Conservation (phyloP, 305 asterid species). For the Fraxinus albicans region DNA sequence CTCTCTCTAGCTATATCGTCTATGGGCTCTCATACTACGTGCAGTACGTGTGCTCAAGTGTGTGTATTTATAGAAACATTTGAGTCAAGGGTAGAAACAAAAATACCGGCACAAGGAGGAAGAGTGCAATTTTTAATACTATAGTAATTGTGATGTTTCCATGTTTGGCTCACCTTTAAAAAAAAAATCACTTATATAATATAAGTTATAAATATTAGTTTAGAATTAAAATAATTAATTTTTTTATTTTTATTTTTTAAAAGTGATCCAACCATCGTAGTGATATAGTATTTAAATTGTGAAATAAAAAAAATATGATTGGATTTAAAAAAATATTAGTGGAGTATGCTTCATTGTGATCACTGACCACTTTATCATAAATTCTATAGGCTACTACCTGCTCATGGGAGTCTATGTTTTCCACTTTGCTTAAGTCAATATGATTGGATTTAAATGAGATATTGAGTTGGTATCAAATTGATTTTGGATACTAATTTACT, state of each 20-base stretch:
- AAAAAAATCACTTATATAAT: not conserved
- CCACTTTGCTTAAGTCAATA: not conserved
- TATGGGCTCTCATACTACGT: not conserved
- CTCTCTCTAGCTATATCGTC: not conserved
- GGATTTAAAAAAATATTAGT: not conserved
- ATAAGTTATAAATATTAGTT: not conserved
- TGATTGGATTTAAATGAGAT: not conserved
- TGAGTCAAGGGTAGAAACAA: not conserved
- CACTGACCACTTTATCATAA: not conserved
- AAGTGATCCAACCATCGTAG: not conserved
- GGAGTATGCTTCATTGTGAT: not conserved
- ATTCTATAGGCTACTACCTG: not conserved
- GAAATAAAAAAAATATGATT: not conserved
- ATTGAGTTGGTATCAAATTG: not conserved
- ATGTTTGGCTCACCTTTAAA: not conserved
- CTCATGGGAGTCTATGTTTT: not conserved
- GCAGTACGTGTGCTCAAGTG: not conserved
- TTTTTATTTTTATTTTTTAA: not conserved
- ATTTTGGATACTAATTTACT: not conserved
- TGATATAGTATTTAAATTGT: not conserved
- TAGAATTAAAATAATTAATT: not conserved
- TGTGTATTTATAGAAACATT: not conserved
- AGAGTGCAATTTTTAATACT: not conserved
- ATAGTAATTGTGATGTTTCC: not conserved
- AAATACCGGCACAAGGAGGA: not conserved